These are phyloP conservation scores for Crithidia acanthocephali DNA, from an alignment of 208 protist species.

Conservation along the genomic window DNA sequence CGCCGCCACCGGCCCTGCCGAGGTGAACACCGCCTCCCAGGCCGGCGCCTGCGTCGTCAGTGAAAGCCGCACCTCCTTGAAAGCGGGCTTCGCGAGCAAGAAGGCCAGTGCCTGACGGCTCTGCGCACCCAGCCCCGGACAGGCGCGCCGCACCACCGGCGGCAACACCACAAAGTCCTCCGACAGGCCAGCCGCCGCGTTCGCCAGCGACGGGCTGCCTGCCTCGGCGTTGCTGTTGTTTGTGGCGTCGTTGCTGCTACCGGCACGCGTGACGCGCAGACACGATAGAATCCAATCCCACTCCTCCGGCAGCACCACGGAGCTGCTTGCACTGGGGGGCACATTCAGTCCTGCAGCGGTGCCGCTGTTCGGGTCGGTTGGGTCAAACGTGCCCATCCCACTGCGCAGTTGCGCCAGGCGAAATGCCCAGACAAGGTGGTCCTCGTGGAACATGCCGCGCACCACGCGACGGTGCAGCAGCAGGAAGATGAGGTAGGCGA, in stretches of 20 bases:
- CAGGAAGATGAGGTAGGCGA: conserved; percentile 69
- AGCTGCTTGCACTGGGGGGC: conserved; percentile 5
- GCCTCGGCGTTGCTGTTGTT: background rate
- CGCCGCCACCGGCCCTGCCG: conserved; percentile 41
- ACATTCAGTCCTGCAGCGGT: background rate
- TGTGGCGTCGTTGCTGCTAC: background rate
- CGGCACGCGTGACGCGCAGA: conserved; percentile 17
- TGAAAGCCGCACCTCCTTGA: conserved; percentile 64
- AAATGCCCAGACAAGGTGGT: conserved; percentile 95
- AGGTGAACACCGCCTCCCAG: conserved; percentile 65
- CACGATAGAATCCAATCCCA: conserved; percentile 61
- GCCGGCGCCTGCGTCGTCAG: conserved; percentile 43
- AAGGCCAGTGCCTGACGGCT: conserved; percentile 45
- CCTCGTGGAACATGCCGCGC: conserved; percentile 94
- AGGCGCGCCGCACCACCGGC: conserved; percentile 36
- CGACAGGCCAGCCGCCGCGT: background rate
- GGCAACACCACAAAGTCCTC: conserved; percentile 21
- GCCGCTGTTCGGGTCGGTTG: background rate
- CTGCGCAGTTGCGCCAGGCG: conserved; percentile 93
- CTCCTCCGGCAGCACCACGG: conserved; percentile 59
- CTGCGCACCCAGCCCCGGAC: conserved; percentile 32
- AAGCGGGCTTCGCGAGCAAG: conserved; percentile 62
- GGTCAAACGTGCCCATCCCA: conserved; percentile 37
- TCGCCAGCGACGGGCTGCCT: background rate
- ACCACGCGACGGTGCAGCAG: conserved; percentile 77